Evolutionary conservation across 2,329 filamentous ascomycete genomes (phyloP), one percentile per base, ranked within the genome.

Genomic region (Fusarium beomiforme): DNA sequence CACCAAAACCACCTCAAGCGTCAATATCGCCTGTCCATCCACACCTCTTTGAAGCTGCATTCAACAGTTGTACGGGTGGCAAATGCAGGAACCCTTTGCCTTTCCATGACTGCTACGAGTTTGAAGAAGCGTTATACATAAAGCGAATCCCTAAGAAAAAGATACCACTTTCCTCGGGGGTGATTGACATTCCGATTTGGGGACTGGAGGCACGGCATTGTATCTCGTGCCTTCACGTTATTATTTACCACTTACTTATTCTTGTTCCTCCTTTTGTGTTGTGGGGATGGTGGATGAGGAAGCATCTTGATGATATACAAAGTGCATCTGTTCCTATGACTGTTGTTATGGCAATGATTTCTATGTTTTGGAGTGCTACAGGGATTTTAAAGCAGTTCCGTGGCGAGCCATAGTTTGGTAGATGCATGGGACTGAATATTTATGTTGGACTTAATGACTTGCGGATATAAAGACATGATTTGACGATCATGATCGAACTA

Each of bases 311-410:
- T 23, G 60, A 64, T 10, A 61, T 60, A 26, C 60, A 64, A 12
- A 64, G 60, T 29, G 60, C 61, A 29, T 64, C 61, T 54, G 33
- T 61, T 6, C 61, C 61, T 2, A 61, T 64, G 56, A 61, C 61
- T 31, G 9, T 64, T 44, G 56, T 64, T 11, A 8, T 64, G 33
- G 61, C 61, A 21, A 61, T 53, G 33, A 54, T 61, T 39, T 64
- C 61, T 29, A 61, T 64, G 61, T 64, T 64, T 53, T 64, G 61
- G 56, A 61, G 61, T 23, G 46, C 61, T 16, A 64, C 61, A 24
- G 57, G 61, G 21, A 64, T 64, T 36, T n/a, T 64, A 34, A 64
- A 64, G 57, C 57, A 64, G 29, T 64, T 62, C 36, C 47, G 57
- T 34, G 61, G 61, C 19, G 57, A 62, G 23, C 43, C n/a, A 31